Conservation (phyloP, 495 filamentous ascomycete species). For the Tuber microsphaerosporum region DNA sequence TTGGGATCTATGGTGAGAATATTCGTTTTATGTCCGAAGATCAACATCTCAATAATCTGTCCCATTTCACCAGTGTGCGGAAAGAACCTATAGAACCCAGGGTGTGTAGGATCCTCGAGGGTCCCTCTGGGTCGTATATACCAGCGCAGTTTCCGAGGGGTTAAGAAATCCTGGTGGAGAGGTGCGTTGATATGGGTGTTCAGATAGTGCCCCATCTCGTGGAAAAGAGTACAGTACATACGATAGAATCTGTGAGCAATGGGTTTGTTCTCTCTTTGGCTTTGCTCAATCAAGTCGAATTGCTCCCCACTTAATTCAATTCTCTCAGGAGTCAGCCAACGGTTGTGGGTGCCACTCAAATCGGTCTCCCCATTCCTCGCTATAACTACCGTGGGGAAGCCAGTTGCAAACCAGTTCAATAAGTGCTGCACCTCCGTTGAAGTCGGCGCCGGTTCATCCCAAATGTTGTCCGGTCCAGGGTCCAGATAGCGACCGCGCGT, state of each 20-base stretch:
- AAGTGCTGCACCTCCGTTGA: conserved; percentile 16
- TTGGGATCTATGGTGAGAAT: not conserved
- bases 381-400: conserved; percentile 21
- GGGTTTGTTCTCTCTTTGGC: conserved; percentile 16
- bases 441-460: conserved; percentile 20
- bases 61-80: conserved; percentile 25
- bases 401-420: conserved; percentile 25
- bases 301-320: conserved; percentile 18
- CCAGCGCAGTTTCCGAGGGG: conserved; percentile 28
- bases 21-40: conserved; percentile 23
- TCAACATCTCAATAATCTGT: conserved; percentile 27
- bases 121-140: conserved; percentile 6
- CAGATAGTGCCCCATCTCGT: conserved; percentile 33
- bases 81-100: conserved; percentile 9
- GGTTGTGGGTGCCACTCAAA: conserved; percentile 14
- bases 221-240: conserved; percentile 14
- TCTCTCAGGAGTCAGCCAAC: not conserved
- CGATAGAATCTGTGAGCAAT: conserved; percentile 27
- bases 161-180: conserved; percentile 7
- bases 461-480: conserved; percentile 13
- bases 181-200: conserved; percentile 23
- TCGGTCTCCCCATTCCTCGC: not conserved
- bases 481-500: conserved; percentile 21
- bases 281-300: conserved; percentile 25
- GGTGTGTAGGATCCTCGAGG: conserved; percentile 15